Percentiles rank a stretch among this genome's conserved stretches.
These are phyloP conservation scores for Urostyla sp. DNA, from an alignment of 73 alveolate genomes.

Conservation along the genomic window DNA sequence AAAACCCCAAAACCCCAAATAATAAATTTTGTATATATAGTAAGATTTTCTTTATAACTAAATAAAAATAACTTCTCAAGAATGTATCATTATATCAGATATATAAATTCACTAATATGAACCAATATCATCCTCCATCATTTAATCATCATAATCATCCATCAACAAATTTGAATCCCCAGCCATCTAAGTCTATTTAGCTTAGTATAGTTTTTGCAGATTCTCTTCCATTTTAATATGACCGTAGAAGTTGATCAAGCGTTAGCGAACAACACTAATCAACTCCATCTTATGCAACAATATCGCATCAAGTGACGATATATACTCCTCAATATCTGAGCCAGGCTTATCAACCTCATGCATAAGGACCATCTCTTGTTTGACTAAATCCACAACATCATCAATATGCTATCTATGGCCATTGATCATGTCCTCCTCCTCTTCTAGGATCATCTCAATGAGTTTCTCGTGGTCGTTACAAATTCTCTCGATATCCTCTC, in stretches of 20 bases:
- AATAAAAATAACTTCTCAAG: too few species aligned
- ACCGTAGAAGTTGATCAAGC: constrained; percentile 69
- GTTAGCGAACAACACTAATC: constrained; percentile 65
- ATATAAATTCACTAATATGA: too few species aligned
- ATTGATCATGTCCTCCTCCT: constrained; percentile 97
- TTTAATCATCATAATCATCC: constrained; percentile 47
- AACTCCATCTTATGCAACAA: constrained; percentile 83
- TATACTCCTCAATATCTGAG: constrained; percentile 97
- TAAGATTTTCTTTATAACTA: too few species aligned
- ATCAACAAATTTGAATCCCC: constrained; percentile 38
- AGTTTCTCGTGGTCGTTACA: constrained; percentile 95
- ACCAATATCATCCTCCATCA: constrained; percentile 58
- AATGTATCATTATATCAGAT: too few species aligned
- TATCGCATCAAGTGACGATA: constrained; percentile 89
- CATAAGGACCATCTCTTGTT: constrained; percentile 93
- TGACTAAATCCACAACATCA: constrained; percentile 95
- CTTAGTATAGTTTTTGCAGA: constrained; percentile 46
- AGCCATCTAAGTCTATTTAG: constrained; percentile 34
- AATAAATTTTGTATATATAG: too few species aligned
- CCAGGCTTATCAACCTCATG: constrained; percentile 99
- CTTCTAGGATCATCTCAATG: constrained; percentile 95
- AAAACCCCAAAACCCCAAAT: too few species aligned
- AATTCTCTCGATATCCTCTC: constrained; percentile 49
- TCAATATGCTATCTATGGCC: constrained; percentile 97
- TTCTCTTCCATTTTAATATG: constrained; percentile 74